Evolutionary conservation across 768 basidiomycete species (phyloP).

Genomic region (Naganishia vaughanmartiniae): DNA sequence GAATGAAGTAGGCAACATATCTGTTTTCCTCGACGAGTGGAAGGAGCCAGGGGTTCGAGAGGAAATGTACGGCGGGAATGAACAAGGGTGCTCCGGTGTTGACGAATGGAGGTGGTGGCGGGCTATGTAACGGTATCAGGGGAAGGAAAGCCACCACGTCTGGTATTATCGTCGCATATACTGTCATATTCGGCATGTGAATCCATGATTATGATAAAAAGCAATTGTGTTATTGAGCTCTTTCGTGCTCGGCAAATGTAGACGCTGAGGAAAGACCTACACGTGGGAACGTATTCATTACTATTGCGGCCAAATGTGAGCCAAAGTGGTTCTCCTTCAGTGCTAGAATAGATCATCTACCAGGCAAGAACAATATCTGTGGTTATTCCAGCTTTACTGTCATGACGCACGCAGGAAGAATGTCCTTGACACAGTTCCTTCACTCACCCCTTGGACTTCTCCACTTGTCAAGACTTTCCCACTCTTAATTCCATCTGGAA

Average conservation of each 20-base stretch:
- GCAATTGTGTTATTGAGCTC: background rate
- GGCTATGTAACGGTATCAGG: conserved; percentile 43
- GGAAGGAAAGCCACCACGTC: conserved; percentile 36
- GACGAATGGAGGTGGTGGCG: conserved; percentile 46
- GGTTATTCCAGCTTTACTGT: background rate
- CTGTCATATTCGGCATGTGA: background rate
- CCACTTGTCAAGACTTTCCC: conserved; percentile 42
- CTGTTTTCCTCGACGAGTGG: conserved; percentile 43
- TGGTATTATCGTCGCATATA: conserved; percentile 34
- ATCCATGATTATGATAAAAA: background rate
- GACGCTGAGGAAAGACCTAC: conserved; percentile 29
- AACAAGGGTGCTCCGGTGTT: conserved; percentile 47
- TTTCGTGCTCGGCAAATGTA: background rate
- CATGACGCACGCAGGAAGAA: background rate
- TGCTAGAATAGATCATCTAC: conserved; percentile 38
- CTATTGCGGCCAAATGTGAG: conserved; percentile 46
- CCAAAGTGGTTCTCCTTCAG: conserved; percentile 46
- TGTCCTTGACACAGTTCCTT: background rate
- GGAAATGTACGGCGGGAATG: conserved; percentile 44
- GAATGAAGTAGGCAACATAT: conserved; percentile 40
- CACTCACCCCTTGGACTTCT: conserved; percentile 44
- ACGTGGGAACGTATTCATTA: conserved; percentile 46
- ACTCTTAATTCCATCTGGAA: conserved; percentile 44
- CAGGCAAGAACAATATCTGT: background rate
- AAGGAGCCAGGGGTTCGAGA: conserved; percentile 39